Percentiles rank a stretch among this genome's conserved stretches.
These are phyloP conservation scores for Cyamopsis tetragonoloba DNA, from an alignment of 306 rosid species.

Conservation along the genomic window DNA sequence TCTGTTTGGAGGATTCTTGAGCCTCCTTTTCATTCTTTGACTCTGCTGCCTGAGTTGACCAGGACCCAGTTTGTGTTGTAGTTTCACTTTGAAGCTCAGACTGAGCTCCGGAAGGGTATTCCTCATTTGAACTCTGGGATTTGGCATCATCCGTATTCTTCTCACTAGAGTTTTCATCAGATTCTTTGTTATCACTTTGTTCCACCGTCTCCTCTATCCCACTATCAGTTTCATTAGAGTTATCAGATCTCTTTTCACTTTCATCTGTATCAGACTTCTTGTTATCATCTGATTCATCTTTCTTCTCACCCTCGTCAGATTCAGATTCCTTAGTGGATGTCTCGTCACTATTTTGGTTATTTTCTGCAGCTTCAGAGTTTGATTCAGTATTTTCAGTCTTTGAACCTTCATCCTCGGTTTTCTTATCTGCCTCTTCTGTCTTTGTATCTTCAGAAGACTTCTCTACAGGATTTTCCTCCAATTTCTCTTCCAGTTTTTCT, in stretches of 20 bases:
- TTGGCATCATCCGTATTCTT: conserved; percentile 43
- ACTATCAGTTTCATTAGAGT: conserved; percentile 36
- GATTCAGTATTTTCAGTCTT: conserved; percentile 48
- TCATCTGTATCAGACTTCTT: conserved; percentile 49
- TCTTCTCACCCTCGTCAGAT: conserved; percentile 41
- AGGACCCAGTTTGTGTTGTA: conserved; percentile 57
- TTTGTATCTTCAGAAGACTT: conserved; percentile 39
- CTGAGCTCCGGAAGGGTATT: conserved; percentile 86
- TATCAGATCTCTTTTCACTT: conserved; percentile 42
- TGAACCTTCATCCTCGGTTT: conserved; percentile 37
- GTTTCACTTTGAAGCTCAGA: conserved; percentile 81
- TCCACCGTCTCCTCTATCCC: conserved; percentile 62
- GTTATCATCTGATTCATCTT: conserved; percentile 41
- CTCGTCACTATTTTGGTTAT: conserved; percentile 29
- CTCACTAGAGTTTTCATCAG: conserved; percentile 45
- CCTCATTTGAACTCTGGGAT: conserved; percentile 55
- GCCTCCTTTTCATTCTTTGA: conserved; percentile 83
- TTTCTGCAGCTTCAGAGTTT: conserved; percentile 30
- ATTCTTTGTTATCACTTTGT: conserved; percentile 48
- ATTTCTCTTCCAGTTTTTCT: conserved; percentile 37
- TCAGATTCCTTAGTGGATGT: conserved; percentile 30
- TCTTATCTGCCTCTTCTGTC: conserved; percentile 42
- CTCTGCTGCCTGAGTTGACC: conserved; percentile 78
- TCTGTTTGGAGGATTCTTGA: conserved; percentile 50
- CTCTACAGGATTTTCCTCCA: conserved; percentile 35